Percentiles rank a stretch among this genome's conserved stretches.
phyloP scores from a whole-genome alignment of 495 filamentous ascomycete species.

The Corynascus novoguineensis region DNA sequence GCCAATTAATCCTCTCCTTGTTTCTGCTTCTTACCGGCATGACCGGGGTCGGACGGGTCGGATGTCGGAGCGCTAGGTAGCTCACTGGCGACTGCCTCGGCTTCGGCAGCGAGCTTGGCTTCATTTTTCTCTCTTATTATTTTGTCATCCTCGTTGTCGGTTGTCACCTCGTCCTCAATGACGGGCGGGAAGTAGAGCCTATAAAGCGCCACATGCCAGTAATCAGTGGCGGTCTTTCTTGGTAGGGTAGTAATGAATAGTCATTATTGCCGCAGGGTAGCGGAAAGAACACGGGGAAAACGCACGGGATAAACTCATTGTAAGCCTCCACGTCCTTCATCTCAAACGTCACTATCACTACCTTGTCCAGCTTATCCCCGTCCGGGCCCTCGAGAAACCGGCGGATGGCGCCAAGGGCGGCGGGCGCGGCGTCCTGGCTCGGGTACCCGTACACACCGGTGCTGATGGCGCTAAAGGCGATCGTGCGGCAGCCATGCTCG shows the following conservation, averaged over 20 bases:
- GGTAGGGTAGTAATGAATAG: background rate
- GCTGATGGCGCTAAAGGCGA: constrained; percentile 80
- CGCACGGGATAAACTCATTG: constrained; percentile 64
- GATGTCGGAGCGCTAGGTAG: constrained; percentile 35
- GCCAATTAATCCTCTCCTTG: constrained; percentile 5
- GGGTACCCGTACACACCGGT: constrained; percentile 92
- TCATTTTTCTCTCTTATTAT: constrained; percentile 17
- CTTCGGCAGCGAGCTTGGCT: constrained; percentile 29
- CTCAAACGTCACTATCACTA: constrained; percentile 79
- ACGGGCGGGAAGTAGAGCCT: constrained; percentile 38
- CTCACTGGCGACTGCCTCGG: constrained; percentile 25
- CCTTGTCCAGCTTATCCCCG: constrained; percentile 56
- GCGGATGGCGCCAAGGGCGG: constrained; percentile 64
- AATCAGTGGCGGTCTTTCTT: background rate
- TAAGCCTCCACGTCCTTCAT: constrained; percentile 72
- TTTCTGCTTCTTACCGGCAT: constrained; percentile 35
- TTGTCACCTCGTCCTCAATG: constrained; percentile 15
- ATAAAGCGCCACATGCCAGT: constrained; percentile 2
- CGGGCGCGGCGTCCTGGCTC: constrained; percentile 58
- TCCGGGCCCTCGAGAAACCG: constrained; percentile 57
- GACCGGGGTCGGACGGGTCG: constrained; percentile 31
- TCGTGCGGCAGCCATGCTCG: constrained; percentile 55
- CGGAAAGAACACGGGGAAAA: constrained; percentile 12
- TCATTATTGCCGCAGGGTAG: no score
- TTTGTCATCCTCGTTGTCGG: constrained; percentile 17